Conservation (phyloP, 805 yeast species). For the Monosporozyma unispora region DNA sequence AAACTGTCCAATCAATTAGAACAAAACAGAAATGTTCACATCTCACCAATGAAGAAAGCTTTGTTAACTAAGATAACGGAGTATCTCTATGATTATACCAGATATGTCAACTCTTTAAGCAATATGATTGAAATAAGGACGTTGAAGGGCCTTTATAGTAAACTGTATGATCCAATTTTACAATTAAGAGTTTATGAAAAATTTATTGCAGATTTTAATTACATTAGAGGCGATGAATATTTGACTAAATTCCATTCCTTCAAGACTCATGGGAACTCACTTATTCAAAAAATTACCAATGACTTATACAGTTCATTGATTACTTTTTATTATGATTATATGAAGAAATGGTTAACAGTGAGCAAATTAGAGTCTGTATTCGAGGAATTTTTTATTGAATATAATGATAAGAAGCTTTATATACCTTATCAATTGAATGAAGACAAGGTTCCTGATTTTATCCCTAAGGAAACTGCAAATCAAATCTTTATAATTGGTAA, state of each 20-base stretch:
- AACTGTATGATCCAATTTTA: slow-evolving; percentile 43
- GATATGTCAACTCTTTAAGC: slow-evolving; percentile 37
- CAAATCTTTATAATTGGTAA: slow-evolving; percentile 63
- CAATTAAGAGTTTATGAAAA: slow-evolving; percentile 49
- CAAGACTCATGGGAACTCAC: slow-evolving; percentile 55
- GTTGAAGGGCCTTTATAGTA: slow-evolving; percentile 24
- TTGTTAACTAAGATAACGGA: slow-evolving; percentile 40
- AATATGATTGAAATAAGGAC: slow-evolving; percentile 29
- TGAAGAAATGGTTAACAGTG: slow-evolving; percentile 57
- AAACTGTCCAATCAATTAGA: slow-evolving; percentile 32
- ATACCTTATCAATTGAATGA: slow-evolving; percentile 10
- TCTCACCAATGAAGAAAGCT: slow-evolving; percentile 55
- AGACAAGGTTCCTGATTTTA: slow-evolving; percentile 33
- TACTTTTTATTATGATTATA: slow-evolving; percentile 51
- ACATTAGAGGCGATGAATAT: slow-evolving; percentile 40
- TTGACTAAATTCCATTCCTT: slow-evolving; percentile 43
- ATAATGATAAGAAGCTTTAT: slow-evolving; percentile 5
- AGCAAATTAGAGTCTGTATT: slow-evolving; percentile 52
- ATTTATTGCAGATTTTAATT: slow-evolving; percentile 31
- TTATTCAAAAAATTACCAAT: slow-evolving; percentile 36
- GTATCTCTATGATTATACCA: slow-evolving; percentile 36
- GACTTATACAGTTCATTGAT: slow-evolving; percentile 39
- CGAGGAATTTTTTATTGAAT: slow-evolving; percentile 53
- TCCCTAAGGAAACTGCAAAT: slow-evolving; percentile 32
- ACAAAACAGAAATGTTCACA: slow-evolving; percentile 20